These are phyloP conservation scores for Eucalyptus shirleyi DNA, from an alignment of 345 rosid species.

Conservation along the genomic window DNA sequence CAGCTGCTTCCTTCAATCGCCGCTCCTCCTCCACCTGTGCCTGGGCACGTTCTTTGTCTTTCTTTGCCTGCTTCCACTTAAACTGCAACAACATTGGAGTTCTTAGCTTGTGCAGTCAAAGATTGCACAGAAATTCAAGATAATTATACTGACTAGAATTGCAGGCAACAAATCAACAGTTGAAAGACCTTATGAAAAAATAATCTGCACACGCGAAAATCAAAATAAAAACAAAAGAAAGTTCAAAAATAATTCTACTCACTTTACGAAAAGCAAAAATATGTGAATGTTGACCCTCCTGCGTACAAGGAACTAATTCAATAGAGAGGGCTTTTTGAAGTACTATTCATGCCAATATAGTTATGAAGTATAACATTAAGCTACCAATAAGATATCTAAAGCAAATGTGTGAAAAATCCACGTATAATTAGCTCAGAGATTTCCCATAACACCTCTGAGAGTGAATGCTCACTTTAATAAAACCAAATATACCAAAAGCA, in stretches of 20 bases:
- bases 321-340: neutral
- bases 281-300: neutral
- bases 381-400: neutral
- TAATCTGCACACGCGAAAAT: neutral
- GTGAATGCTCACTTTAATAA: neutral
- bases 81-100: neutral
- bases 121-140: neutral
- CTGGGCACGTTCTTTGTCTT: neutral
- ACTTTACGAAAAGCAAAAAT: neutral
- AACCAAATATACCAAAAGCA: neutral
- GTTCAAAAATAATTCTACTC: neutral
- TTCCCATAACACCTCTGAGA: neutral
- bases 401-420: neutral
- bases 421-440: neutral
- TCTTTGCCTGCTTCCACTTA: conserved; percentile 3
- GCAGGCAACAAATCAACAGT: neutral
- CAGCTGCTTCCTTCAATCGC: conserved; percentile 2
- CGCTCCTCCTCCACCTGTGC: conserved; percentile 5
- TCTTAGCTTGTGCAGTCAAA: neutral
- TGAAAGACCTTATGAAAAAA: neutral
- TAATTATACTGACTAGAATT: neutral
- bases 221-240: neutral
- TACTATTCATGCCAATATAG: neutral
- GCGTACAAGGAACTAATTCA: neutral
- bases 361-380: neutral